phyloP scores from a whole-genome alignment of 371 early-diverging fungal species.

The Mortierella sp. region DNA sequence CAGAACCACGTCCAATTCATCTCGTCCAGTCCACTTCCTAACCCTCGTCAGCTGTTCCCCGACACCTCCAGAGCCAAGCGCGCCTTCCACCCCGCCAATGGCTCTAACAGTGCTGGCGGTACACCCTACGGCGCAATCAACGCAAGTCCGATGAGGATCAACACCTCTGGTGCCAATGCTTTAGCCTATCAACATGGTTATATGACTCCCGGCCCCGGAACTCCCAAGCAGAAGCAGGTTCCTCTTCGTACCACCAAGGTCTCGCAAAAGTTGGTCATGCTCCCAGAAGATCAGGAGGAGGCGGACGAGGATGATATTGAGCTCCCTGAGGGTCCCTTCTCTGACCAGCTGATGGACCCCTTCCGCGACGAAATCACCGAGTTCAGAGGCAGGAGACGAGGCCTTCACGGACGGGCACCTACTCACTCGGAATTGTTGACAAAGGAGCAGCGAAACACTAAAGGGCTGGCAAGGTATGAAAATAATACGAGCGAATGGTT shows the following conservation, averaged over 20 bases:
- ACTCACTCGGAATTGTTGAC: constrained; percentile 50
- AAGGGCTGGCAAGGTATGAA: constrained; percentile 44
- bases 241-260: constrained; percentile 90
- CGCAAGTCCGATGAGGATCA: constrained; percentile 35
- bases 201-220: constrained; percentile 34
- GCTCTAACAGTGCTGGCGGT: constrained; percentile 6
- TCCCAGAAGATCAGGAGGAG: constrained; percentile 85
- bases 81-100: constrained; percentile 36
- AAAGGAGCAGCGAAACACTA: constrained; percentile 48
- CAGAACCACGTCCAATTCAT: constrained; percentile 51
- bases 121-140: constrained; percentile 46
- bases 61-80: constrained; percentile 45
- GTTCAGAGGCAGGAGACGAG: constrained; percentile 46
- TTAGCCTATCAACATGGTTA: constrained; percentile 31
- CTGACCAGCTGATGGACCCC: constrained; percentile 61
- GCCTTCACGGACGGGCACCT: constrained; percentile 54
- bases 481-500: background rate
- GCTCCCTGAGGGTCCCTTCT: constrained; percentile 34
- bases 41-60: constrained; percentile 51
- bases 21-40: constrained; percentile 46
- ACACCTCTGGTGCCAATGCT: constrained; percentile 34
- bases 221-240: constrained; percentile 57
- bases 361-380: constrained; percentile 57
- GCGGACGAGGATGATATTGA: constrained; percentile 59
- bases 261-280: constrained; percentile 90